Evolutionary conservation across 768 basidiomycete genomes (phyloP).

Genomic region (Mrakia blollopis): DNA sequence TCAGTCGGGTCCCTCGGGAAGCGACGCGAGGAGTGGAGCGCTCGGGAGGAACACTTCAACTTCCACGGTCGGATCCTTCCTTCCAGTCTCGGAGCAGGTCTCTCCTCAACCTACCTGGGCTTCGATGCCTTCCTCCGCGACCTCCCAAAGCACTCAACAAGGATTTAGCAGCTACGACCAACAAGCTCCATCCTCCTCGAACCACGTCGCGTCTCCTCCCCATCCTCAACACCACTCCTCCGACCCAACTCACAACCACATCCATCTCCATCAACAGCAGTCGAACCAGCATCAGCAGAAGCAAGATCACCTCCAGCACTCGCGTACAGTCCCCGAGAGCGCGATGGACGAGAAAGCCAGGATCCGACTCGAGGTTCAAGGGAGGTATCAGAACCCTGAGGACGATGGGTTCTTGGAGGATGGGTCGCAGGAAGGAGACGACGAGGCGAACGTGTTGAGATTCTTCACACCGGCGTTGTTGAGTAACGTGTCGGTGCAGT

Average conservation of each 20-base stretch:
- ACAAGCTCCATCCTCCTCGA: neutral
- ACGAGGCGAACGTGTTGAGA: slow-evolving; percentile 62
- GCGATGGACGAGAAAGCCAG: slow-evolving; percentile 14
- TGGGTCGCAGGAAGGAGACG: neutral
- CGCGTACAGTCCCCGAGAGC: neutral
- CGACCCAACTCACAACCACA: neutral
- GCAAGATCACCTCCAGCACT: too few species aligned
- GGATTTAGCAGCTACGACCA: too few species aligned
- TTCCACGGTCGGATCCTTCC: slow-evolving; percentile 5
- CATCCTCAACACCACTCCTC: neutral
- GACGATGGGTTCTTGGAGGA: slow-evolving; percentile 12
- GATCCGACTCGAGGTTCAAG: slow-evolving; percentile 22
- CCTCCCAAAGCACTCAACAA: neutral
- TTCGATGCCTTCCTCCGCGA: neutral
- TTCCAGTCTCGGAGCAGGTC: slow-evolving; percentile 14
- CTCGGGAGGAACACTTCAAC: neutral
- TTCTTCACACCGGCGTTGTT: slow-evolving; percentile 86
- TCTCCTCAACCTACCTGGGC: neutral
- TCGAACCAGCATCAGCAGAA: too few species aligned
- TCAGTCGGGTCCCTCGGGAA: slow-evolving; percentile 1
- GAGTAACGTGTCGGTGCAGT: slow-evolving; percentile 78
- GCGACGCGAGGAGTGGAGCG: neutral
- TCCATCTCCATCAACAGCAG: neutral
- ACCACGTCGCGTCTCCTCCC: neutral
- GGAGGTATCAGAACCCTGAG: slow-evolving; percentile 16